Evolutionary conservation across 192 early-diverging fungal species (phyloP), one percentile per base, ranked within the genome.

Genomic region (Funneliformis mosseae): DNA sequence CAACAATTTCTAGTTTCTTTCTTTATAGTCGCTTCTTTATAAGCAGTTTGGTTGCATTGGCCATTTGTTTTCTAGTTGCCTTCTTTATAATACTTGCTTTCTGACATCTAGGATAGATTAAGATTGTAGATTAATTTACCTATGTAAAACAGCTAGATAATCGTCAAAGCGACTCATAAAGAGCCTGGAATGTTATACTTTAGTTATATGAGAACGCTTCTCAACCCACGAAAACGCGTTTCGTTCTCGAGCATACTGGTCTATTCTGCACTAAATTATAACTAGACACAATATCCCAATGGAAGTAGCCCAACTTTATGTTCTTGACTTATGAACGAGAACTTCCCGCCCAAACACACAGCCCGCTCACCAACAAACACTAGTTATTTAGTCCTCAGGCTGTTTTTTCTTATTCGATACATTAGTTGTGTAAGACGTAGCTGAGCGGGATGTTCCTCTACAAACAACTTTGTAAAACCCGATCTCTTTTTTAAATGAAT

Each of bases 401-500:
- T 45, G 43, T 45, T 42, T 70, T 33, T 42, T 42, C 28, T 70
- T 39, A 70, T 10, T 70, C 39, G 68, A 39, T 5, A 8, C 38
- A 28, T 27, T 27, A 70, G 16, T 6, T 70, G 41, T 70, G 68
- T 70, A 70, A 70, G 68, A 43, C 68, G 41, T 12, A 70, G 68
- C 16, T 70, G 38, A 12, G 68, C 68, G 68, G 68, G 68, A 70
- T 70, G 68, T 4, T 70, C 68, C 7, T 70, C 16, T 70, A 27
- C 16, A 27, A 70, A 70, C 16, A 70, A 71, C 25, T 64, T 28
- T n/a, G n/a, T 45, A 71, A 70, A 39, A 42, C 41, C 16, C 16
- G 28, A 70, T 70, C 18, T 70, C 68, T 18, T 27, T 70, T 70
- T 28, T 70, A 70, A 70, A 70, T 21, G 68, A 70, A 70, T 70